Evolutionary conservation across 78 protist genomes (phyloP).

Genomic region (Polysphondylium violaceum): DNA sequence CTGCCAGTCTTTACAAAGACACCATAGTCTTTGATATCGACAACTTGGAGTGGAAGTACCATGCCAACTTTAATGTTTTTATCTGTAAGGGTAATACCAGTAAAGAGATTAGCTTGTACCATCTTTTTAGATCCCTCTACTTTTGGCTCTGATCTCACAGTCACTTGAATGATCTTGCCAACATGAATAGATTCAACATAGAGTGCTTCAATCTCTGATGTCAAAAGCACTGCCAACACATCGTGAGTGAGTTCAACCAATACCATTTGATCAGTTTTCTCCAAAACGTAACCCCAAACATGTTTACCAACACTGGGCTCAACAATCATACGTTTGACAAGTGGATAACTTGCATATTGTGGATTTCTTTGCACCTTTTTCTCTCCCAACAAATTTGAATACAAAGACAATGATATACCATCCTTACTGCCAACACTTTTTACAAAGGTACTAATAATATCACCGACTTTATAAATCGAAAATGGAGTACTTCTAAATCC

Average conservation of each 20-base stretch:
- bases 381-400: neutral
- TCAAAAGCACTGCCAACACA: neutral
- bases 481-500: neutral
- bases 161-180: neutral
- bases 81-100: neutral
- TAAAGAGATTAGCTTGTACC: neutral
- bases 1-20: neutral
- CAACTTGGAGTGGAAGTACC: constrained; percentile 9
- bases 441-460: neutral
- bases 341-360: neutral
- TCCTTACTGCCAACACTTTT: neutral
- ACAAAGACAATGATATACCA: neutral
- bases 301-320: neutral
- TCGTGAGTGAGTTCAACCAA: neutral
- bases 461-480: constrained; percentile 2
- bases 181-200: neutral
- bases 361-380: neutral
- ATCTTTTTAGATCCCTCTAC: neutral
- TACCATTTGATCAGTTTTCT: neutral
- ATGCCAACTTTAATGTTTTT: neutral
- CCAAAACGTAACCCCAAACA: constrained; percentile 15
- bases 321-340: neutral
- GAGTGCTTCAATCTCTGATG: constrained; percentile 7
- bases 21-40: neutral
- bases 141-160: neutral